Evolutionary conservation across 257 asterid species (phyloP).

Genomic region (Solanum piurae): DNA sequence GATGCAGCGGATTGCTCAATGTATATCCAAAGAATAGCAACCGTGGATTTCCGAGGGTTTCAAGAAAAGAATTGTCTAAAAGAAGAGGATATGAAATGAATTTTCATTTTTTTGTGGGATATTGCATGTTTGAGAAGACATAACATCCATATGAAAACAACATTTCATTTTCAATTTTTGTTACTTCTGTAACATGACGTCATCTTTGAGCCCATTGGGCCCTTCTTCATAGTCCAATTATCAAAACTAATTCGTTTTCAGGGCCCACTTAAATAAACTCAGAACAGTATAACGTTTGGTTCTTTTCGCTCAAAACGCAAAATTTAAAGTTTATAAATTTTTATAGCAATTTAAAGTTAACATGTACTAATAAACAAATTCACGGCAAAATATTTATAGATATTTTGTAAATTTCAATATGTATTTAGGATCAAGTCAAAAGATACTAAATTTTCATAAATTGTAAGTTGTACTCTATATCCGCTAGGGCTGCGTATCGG

Average conservation of each 20-base stretch:
- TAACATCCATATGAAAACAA: not conserved
- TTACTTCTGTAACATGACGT: not conserved
- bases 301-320: fast-evolving
- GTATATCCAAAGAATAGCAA: not conserved
- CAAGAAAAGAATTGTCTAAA: not conserved
- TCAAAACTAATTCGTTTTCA: not conserved
- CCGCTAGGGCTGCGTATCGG: too few relatives aligned
- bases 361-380: not conserved
- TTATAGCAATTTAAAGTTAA: not conserved
- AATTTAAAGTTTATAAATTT: not conserved
- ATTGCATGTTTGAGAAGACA: not conserved
- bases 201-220: not conserved
- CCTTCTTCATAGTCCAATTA: not conserved
- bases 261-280: not conserved
- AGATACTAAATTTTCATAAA: not conserved
- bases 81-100: not conserved
- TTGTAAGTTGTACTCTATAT: too few relatives aligned
- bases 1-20: fast-evolving
- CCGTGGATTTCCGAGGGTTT: not conserved
- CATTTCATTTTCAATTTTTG: not conserved
- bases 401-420: not conserved
- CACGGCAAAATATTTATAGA: not conserved
- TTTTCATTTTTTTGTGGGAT: not conserved
- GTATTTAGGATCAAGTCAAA: not conserved
- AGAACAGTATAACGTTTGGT: not conserved